These are phyloP conservation scores for Suillus americanus DNA, from an alignment of 768 basidiomycete species.

Conservation along the genomic window DNA sequence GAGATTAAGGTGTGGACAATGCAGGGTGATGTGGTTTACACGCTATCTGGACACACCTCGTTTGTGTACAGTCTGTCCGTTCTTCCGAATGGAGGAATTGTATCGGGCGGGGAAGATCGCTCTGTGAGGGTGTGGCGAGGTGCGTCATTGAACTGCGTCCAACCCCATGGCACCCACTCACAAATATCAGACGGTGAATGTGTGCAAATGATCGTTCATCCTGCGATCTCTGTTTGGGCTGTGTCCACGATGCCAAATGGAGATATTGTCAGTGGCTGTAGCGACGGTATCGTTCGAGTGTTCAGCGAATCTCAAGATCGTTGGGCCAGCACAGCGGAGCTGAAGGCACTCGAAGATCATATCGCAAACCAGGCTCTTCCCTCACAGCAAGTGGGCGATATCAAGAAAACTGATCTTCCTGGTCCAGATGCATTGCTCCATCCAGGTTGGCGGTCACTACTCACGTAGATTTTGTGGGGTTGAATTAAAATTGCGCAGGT, in stretches of 20 bases:
- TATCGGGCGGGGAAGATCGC: constrained; percentile 94
- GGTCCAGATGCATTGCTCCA: constrained; percentile 74
- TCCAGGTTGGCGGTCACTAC: constrained; percentile 55
- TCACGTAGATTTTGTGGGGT: not conserved
- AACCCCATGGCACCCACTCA: constrained; percentile 6
- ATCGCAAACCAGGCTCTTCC: constrained; percentile 81
- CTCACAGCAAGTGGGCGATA: constrained; percentile 85
- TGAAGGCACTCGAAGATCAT: constrained; percentile 69
- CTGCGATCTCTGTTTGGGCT: constrained; percentile 97
- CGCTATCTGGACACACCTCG: constrained; percentile 92
- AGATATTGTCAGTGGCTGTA: constrained; percentile 90
- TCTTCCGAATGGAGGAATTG: constrained; percentile 77
- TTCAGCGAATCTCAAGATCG: constrained; percentile 77
- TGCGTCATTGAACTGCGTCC: constrained; percentile 31
- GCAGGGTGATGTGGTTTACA: constrained; percentile 72
- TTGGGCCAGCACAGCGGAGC: constrained; percentile 64
- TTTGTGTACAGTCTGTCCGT: constrained; percentile 92
- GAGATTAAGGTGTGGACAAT: constrained; percentile 93
- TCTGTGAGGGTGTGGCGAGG: constrained; percentile 91
- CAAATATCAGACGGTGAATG: constrained; percentile 73
- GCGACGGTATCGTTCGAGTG: constrained; percentile 84
- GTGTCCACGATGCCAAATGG: constrained; percentile 86
- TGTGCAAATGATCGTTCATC: constrained; percentile 85
- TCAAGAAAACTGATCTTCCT: constrained; percentile 89
- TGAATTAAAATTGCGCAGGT: constrained; percentile 44